Evolutionary conservation across 768 basidiomycete genomes (phyloP), one percentile per base, ranked within the genome.

Genomic region (Boletus bicolor): DNA sequence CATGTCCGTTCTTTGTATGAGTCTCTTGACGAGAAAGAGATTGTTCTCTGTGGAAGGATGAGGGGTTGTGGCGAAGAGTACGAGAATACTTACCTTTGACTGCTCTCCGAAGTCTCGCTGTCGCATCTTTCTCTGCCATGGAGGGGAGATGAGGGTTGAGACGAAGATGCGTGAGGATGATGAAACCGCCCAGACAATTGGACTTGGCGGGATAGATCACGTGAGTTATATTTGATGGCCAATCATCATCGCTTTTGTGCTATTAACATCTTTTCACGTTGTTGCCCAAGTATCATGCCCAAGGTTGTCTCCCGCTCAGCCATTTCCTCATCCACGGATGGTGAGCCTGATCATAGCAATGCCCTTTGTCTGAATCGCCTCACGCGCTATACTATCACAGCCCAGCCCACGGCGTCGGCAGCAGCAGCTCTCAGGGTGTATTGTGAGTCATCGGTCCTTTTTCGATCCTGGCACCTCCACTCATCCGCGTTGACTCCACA

Each of bases 291-390:
- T 48, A 57, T 61, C 55, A 96, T 96, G 93, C 93, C 93, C 51
- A 95, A 95, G 72, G 90, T 97, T 59, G 82, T 94, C 66, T 93
- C 92, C 4, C 83, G 91, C 61, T 93, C 90, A 41, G 87, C 90
- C 5, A 83, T 93, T 57, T 93, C 93, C 9, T 91, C 92, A 3
- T 94, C 92, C 5, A 85, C 91, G 36, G 89, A 91, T 68, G 90
- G 91, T 91, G 49, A 58, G 81, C 17, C 17, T 26, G 42, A 58
- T 56, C 10, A 11, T 58, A 3, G 21, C 38, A 17, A 39, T 5
- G 9, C n/a, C 19, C 7, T 4, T 38, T 39, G 21, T 44, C 26
- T 52, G 17, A 59, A 21, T 30, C 17, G 15, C 21, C 35, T 46
- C 46, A 46, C 49, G 42, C 54, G 49, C 43, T 41, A 35, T 55